Conservation (phyloP, 768 basidiomycete species). For the Rickenella mellea region DNA sequence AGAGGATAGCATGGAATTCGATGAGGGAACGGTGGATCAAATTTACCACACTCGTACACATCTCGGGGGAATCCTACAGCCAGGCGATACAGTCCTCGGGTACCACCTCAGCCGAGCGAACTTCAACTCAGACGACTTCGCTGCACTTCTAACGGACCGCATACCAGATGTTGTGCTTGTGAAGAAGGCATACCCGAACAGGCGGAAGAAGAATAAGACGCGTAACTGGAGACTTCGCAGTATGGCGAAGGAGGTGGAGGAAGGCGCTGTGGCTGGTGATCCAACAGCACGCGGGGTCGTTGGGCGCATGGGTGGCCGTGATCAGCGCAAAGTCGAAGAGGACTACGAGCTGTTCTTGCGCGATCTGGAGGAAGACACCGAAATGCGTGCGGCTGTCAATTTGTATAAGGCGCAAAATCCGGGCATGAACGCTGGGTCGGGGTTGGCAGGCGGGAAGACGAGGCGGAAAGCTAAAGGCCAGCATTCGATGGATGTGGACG, state of each 20-base stretch:
- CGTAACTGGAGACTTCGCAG: slow-evolving; percentile 84
- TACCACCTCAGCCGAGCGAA: slow-evolving; percentile 85
- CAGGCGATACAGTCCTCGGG: slow-evolving; percentile 88
- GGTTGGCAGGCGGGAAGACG: slow-evolving; percentile 23
- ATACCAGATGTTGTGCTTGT: slow-evolving; percentile 90
- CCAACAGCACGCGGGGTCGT: slow-evolving; percentile 57
- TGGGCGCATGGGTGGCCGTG: slow-evolving; percentile 81
- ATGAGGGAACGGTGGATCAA: slow-evolving; percentile 47
- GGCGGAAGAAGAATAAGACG: slow-evolving; percentile 81
- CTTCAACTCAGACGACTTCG: slow-evolving; percentile 86
- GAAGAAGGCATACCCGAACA: slow-evolving; percentile 91
- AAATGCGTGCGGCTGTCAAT: slow-evolving; percentile 80
- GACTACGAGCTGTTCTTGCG: slow-evolving; percentile 95
- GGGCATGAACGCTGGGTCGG: slow-evolving; percentile 37
- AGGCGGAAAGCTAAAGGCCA: slow-evolving; percentile 31
- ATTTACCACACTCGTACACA: slow-evolving; percentile 97
- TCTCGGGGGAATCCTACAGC: slow-evolving; percentile 86
- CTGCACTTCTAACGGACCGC: slow-evolving; percentile 49
- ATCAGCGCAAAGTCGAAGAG: slow-evolving; percentile 87
- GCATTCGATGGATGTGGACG: slow-evolving; percentile 66
- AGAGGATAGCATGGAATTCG: slow-evolving; percentile 48
- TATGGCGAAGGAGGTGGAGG: slow-evolving; percentile 87
- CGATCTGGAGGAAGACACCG: slow-evolving; percentile 90
- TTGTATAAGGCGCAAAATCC: slow-evolving; percentile 65
- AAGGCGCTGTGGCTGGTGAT: slow-evolving; percentile 70